A percentile compares a stretch with the other conserved stretches of the same genome.
Evolutionary conservation across 2,329 filamentous ascomycete genomes (phyloP).

Genomic region (Cladophialophora immunda): DNA sequence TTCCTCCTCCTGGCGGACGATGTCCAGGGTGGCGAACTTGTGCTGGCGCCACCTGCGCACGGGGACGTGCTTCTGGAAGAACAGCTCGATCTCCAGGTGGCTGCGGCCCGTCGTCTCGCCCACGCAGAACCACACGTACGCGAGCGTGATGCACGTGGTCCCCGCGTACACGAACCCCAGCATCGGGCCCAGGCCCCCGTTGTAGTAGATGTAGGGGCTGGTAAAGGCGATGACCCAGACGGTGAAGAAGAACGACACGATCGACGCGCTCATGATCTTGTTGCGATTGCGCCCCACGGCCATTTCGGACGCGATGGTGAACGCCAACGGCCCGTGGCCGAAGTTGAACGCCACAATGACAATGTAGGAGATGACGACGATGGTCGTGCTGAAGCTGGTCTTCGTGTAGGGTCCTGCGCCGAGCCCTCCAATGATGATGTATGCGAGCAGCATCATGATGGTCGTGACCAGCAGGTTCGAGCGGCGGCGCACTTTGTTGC

Average conservation of each 20-base stretch:
- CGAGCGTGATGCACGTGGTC: slow-evolving; percentile 42
- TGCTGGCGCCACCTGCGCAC: slow-evolving; percentile 44
- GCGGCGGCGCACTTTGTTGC: slow-evolving; percentile 20
- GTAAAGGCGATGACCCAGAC: slow-evolving; percentile 48
- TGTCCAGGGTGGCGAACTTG: slow-evolving; percentile 2
- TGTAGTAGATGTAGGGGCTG: slow-evolving; percentile 48
- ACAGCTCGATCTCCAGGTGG: slow-evolving; percentile 50
- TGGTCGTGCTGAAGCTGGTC: slow-evolving; percentile 17
- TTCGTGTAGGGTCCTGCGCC: slow-evolving; percentile 42
- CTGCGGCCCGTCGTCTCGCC: slow-evolving; percentile 45
- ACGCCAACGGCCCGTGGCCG: slow-evolving; percentile 53
- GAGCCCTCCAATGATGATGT: slow-evolving; percentile 26
- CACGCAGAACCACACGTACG: slow-evolving; percentile 52
- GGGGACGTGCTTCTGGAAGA: slow-evolving; percentile 51
- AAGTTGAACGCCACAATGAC: slow-evolving; percentile 53
- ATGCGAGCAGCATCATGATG: slow-evolving; percentile 23
- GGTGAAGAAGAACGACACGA: slow-evolving; percentile 51
- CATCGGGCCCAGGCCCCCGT: slow-evolving; percentile 46
- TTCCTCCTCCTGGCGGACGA: neutral
- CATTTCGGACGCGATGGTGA: slow-evolving; percentile 56
- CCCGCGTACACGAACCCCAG: slow-evolving; percentile 48
- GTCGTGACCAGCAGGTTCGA: slow-evolving; percentile 24
- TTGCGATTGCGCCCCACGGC: slow-evolving; percentile 59
- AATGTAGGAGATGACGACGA: slow-evolving; percentile 26
- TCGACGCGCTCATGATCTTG: slow-evolving; percentile 56